Base-by-base conservation (phyloP, 495 filamentous ascomycete species). In the Penicillium nucicola region DNA sequence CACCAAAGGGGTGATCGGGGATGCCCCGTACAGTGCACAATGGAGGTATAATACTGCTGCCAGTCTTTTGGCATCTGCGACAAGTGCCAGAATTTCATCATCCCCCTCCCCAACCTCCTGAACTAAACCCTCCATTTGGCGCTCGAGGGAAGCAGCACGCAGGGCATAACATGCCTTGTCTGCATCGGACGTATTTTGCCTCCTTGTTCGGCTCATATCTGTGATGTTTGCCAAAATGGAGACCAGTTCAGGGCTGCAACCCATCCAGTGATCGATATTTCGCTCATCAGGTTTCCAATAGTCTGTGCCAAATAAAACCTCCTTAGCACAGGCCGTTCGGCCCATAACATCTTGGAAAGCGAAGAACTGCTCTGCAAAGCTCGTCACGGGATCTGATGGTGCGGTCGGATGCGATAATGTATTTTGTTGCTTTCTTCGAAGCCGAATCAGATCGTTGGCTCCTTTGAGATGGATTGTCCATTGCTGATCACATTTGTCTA, bases 301-400 rank as follows among this genome's bases (percentile, higher is more conserved):
- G 43, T 75, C 72, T 25, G 51, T 67, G 3, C 68, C 71, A 45
- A 76, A 75, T 10, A 69, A 39, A 0, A 65, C 61, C 36, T 66
- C 66, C 34, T 75, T 64, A 4, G 65, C 72, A 52, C 72, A 76
- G 9, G 72, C 72, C 12, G 72, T 76, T 17, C 72, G 68, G 17
- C 72, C 71, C 67, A 76, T 76, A 40, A 76, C 67, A 61, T 76
- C 72, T 42, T 76, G 72, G 38, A 76, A 76, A 12, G 72, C 72
- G 45, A 76, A 76, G 45, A 76, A 76, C 11, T 65, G 65, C 48
- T 76, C 72, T 1, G 68, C 66, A 45, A 76, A 75, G 0, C 54
- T 54, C 1, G 67, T 67, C 4, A 67, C 66, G 2, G 67, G 57
- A 28, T 72, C 58, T 8, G 48, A 57, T 8, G 50, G 33, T 15